phyloP scores from a whole-genome alignment of 225 moss, liverwort and hornwort species.

The Sphagnum tenellum region DNA sequence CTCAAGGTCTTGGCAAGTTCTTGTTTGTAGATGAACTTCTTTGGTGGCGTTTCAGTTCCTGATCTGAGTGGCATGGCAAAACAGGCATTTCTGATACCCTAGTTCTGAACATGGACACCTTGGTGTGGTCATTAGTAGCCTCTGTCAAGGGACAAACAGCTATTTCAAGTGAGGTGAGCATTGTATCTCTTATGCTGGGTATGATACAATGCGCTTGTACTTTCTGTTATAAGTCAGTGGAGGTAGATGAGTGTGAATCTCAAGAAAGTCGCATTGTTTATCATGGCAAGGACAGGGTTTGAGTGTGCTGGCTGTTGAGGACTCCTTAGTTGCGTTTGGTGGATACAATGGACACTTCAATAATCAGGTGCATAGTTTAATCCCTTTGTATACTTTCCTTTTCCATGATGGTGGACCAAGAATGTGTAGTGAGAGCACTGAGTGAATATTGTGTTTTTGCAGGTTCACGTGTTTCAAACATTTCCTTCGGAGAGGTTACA shows the following conservation, averaged over 20 bases:
- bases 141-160: slow-evolving; percentile 59
- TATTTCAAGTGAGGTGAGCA: slow-evolving; percentile 56
- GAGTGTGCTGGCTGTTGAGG: slow-evolving; percentile 53
- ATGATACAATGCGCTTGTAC: too few relatives aligned
- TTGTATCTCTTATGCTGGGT: background rate
- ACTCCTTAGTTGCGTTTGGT: slow-evolving; percentile 75
- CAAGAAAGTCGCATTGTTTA: too few relatives aligned
- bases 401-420: too few relatives aligned
- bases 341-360: slow-evolving; percentile 92
- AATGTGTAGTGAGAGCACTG: too few relatives aligned
- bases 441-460: background rate
- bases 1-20: too few relatives aligned
- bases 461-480: slow-evolving; percentile 64
- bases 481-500: slow-evolving; percentile 35
- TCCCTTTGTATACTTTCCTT: background rate
- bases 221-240: too few relatives aligned
- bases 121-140: slow-evolving; percentile 71
- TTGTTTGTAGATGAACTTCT: too few relatives aligned
- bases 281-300: slow-evolving; percentile 35
- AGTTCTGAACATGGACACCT: slow-evolving; percentile 69
- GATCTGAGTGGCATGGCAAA: background rate
- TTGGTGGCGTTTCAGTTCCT: too few relatives aligned
- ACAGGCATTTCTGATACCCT: slow-evolving; percentile 77
- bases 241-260: too few relatives aligned
- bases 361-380: slow-evolving; percentile 34